A percentile compares a stretch with the other conserved stretches of the same genome.
phyloP scores from a whole-genome alignment of 176 grass and related monocot genomes.

The Chloris gayana region DNA sequence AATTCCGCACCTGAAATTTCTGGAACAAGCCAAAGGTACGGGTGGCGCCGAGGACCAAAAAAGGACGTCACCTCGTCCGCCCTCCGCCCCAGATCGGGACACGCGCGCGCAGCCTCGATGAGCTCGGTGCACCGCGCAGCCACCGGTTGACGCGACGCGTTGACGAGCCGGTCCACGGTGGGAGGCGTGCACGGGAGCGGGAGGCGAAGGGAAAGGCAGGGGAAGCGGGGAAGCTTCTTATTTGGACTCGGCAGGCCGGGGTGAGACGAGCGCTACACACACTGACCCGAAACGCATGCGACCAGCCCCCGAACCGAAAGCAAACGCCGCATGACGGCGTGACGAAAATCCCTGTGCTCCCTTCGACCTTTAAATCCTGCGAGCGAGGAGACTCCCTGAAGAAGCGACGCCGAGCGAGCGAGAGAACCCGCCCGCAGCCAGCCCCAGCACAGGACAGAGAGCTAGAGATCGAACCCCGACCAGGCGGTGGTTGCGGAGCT shows the following conservation, averaged over 20 bases:
- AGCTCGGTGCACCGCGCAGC: constrained; percentile 1
- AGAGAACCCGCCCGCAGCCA: too few relatives aligned
- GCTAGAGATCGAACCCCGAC: too few relatives aligned
- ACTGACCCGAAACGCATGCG: neutral
- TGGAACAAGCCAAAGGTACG: constrained; percentile 28
- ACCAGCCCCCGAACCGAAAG: constrained; percentile 1
- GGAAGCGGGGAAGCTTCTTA: constrained; percentile 48
- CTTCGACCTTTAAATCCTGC: constrained; percentile 20
- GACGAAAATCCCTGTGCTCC: neutral
- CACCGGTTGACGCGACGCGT: neutral
- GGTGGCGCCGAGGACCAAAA: constrained; percentile 35
- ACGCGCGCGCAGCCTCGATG: neutral
- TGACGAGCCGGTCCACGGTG: constrained; percentile 18
- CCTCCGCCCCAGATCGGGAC: neutral
- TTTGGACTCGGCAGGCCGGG: constrained; percentile 26
- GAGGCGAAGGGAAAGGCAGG: too few relatives aligned
- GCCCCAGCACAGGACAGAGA: neutral
- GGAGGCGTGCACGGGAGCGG: neutral
- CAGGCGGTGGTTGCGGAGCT: neutral
- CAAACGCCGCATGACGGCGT: constrained; percentile 37
- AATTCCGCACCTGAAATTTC: constrained; percentile 29
- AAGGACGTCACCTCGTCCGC: neutral
- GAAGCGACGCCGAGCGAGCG: neutral
- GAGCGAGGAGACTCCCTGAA: neutral
- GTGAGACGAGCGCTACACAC: neutral